Conservation (phyloP, 2,329 filamentous ascomycete genomes). For the Paraphoma sp. region DNA sequence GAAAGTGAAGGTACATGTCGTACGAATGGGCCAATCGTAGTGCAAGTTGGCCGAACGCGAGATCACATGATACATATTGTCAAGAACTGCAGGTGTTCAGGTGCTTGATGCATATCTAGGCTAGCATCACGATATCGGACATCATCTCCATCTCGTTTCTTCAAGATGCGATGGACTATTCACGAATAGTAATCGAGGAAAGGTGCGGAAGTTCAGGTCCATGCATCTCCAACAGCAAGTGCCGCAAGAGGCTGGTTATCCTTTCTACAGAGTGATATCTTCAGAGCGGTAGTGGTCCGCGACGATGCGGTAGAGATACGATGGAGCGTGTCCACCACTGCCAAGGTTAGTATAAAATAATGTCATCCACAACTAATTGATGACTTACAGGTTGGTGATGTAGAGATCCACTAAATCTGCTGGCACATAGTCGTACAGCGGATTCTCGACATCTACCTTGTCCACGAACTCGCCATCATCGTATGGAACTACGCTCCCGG, state of each 20-base stretch:
- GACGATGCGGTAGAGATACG: slow-evolving; percentile 75
- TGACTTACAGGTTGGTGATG: slow-evolving; percentile 79
- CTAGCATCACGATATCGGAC: not conserved
- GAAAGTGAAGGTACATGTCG: slow-evolving; percentile 5
- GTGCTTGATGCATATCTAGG: not conserved
- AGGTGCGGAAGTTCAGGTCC: no score
- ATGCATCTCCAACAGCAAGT: no score
- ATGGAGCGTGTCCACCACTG: slow-evolving; percentile 71
- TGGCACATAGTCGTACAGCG: slow-evolving; percentile 82
- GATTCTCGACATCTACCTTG: slow-evolving; percentile 77
- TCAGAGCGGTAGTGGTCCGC: slow-evolving; percentile 78
- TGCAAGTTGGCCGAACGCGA: not conserved
- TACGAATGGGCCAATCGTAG: slow-evolving; percentile 8
- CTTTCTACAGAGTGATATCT: slow-evolving; percentile 63
- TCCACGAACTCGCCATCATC: slow-evolving; percentile 81
- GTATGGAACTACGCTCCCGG: slow-evolving; percentile 77
- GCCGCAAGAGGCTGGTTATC: not conserved
- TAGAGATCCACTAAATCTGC: slow-evolving; percentile 79
- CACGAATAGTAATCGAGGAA: no score
- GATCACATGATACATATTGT: not conserved
- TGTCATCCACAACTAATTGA: no score
- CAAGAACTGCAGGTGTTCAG: not conserved
- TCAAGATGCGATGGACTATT: not conserved
- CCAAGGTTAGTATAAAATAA: slow-evolving; percentile 12
- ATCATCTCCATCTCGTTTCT: not conserved